Evolutionary conservation across 371 early-diverging fungal species (phyloP).

Genomic region (Actinomortierella wolfii): DNA sequence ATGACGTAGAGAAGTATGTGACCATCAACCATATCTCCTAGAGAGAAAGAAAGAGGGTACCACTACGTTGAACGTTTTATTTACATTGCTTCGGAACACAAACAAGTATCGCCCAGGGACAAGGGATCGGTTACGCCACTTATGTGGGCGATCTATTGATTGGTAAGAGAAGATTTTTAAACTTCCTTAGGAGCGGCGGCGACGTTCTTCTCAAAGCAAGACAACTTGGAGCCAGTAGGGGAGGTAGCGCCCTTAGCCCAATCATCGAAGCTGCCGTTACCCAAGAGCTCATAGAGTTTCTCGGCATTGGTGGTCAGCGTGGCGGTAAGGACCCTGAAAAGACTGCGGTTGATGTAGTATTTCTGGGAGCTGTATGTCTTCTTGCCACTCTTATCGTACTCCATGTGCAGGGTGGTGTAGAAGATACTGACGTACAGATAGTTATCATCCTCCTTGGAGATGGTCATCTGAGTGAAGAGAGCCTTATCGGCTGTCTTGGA

Average conservation of each 20-base stretch:
- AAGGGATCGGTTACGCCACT: no score
- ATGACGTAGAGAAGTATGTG: no score
- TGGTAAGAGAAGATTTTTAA: no score
- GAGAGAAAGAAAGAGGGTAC: no score
- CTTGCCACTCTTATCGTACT: neutral
- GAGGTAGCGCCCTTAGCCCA: neutral
- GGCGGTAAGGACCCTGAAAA: neutral
- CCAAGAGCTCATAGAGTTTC: neutral
- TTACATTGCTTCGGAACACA: no score
- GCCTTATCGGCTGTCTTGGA: neutral
- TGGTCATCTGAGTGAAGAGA: neutral
- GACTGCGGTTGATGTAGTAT: neutral
- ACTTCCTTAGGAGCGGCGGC: neutral
- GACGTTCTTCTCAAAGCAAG: neutral
- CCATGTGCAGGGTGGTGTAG: conserved; percentile 2
- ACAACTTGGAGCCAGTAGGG: neutral
- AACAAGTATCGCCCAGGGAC: no score
- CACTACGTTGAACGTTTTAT: no score
- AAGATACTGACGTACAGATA: neutral
- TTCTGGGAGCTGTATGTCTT: neutral
- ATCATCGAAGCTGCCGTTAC: neutral
- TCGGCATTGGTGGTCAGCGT: neutral
- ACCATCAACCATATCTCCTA: no score
- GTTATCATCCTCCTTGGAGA: neutral
- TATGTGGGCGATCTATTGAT: no score